phyloP scores from a whole-genome alignment of 2,329 filamentous ascomycete genomes.

The Bipolaris bicolor region DNA sequence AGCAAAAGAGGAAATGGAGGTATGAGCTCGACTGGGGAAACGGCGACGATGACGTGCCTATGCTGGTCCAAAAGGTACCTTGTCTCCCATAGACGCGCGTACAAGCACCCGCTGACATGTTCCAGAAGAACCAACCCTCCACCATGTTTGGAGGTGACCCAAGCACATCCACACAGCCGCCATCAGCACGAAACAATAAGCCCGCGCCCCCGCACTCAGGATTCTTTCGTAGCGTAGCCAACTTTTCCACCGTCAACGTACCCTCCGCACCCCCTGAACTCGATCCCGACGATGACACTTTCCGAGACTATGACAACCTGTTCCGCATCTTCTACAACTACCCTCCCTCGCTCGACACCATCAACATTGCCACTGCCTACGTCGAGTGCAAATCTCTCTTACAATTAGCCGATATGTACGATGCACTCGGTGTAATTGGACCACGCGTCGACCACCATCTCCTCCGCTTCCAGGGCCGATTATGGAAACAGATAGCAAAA shows the following conservation, averaged over 20 bases:
- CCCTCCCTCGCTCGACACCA: conserved; percentile 76
- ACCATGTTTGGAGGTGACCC: conserved; percentile 65
- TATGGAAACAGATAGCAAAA: conserved; percentile 97
- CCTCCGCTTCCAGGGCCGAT: conserved; percentile 83
- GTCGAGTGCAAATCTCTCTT: conserved; percentile 92
- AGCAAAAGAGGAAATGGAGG: conserved; percentile 72
- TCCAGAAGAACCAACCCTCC: conserved; percentile 50
- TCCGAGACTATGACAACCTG: conserved; percentile 93
- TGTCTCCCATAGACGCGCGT: neutral
- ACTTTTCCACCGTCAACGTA: conserved; percentile 66
- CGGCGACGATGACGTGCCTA: conserved; percentile 75
- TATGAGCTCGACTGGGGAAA: conserved; percentile 84
- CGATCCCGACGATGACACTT: conserved; percentile 70
- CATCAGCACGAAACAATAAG: conserved; percentile 64
- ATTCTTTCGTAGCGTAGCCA: conserved; percentile 89
- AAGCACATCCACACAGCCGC: conserved; percentile 51
- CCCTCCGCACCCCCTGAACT: conserved; percentile 54
- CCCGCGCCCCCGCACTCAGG: conserved; percentile 66
- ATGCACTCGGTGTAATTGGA: conserved; percentile 84
- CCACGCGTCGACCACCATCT: conserved; percentile 92
- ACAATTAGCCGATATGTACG: conserved; percentile 90
- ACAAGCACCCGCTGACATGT: conserved; percentile 16
- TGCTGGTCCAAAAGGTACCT: conserved; percentile 79
- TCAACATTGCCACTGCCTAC: conserved; percentile 92
- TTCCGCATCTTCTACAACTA: conserved; percentile 98